Evolutionary conservation across 345 rosid species (phyloP).

Genomic region (Triadica sebifera): DNA sequence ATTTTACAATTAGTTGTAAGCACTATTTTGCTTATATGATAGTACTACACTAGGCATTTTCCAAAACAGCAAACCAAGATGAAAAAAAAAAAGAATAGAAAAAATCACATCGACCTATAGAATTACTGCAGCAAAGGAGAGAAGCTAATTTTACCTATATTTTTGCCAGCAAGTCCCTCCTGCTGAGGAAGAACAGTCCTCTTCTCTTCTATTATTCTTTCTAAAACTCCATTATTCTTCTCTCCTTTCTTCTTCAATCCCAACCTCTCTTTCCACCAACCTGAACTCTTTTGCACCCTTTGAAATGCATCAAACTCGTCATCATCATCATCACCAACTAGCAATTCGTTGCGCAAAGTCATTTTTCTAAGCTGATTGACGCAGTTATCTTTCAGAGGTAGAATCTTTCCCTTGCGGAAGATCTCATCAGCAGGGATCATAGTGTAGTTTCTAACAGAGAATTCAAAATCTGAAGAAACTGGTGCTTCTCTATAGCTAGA

Average conservation of each 20-base stretch:
- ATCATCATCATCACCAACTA: constrained; percentile 33
- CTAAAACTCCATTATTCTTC: constrained; percentile 26
- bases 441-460: constrained; percentile 46
- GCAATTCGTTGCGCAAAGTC: constrained; percentile 66
- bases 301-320: constrained; percentile 16
- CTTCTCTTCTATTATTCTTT: constrained; percentile 44
- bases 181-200: constrained; percentile 16
- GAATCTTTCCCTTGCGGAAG: constrained; percentile 65
- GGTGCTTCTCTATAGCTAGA: constrained; percentile 75
- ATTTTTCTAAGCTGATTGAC: constrained; percentile 36
- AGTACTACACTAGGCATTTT: too few relatives aligned
- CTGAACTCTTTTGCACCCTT: constrained; percentile 35
- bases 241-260: constrained; percentile 40
- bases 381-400: constrained; percentile 55
- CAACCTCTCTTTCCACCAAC: constrained; percentile 59
- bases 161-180: constrained; percentile 20
- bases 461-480: constrained; percentile 76
- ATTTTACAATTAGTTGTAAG: too few relatives aligned
- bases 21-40: too few relatives aligned
- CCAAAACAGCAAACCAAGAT: too few relatives aligned
- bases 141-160: constrained; percentile 22
- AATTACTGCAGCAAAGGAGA: not conserved
- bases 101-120: not conserved
- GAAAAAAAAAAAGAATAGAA: too few relatives aligned
- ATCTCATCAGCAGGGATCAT: constrained; percentile 79